Evolutionary conservation across 306 rosid species (phyloP).

Genomic region (Datisca glomerata): DNA sequence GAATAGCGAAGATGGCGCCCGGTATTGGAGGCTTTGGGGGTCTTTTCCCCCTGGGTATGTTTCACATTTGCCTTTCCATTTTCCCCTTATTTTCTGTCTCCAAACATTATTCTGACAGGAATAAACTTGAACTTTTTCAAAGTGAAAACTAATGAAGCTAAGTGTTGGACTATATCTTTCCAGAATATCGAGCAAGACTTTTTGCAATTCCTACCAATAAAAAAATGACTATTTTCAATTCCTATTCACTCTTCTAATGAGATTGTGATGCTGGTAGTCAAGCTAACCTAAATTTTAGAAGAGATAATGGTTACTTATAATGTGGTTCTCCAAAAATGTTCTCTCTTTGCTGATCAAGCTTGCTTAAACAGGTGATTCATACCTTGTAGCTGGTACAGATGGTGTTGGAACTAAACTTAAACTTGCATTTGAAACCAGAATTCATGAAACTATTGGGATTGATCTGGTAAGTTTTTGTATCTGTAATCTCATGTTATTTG

Average conservation of each 20-base stretch:
- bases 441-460: conserved; percentile 87
- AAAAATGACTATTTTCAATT: no score
- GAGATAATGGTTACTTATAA: no score
- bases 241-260: neutral
- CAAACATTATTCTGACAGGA: neutral
- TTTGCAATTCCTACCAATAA: no score
- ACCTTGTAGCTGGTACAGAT: conserved; percentile 88
- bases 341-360: no score
- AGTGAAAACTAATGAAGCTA: neutral
- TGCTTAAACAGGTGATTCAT: conserved; percentile 46
- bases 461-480: conserved; percentile 49
- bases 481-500: neutral
- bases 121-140: neutral
- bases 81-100: no score
- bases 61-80: neutral
- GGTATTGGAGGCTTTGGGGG: conserved; percentile 95
- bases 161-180: neutral
- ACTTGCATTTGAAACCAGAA: conserved; percentile 83
- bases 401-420: conserved; percentile 90
- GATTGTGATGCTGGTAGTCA: no score
- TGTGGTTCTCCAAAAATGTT: no score
- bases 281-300: no score
- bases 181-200: no score
- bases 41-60: conserved; percentile 65
- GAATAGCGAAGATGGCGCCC: conserved; percentile 89